These are phyloP conservation scores for Agrocybe chaxingu DNA, from an alignment of 768 basidiomycete genomes.

Conservation along the genomic window DNA sequence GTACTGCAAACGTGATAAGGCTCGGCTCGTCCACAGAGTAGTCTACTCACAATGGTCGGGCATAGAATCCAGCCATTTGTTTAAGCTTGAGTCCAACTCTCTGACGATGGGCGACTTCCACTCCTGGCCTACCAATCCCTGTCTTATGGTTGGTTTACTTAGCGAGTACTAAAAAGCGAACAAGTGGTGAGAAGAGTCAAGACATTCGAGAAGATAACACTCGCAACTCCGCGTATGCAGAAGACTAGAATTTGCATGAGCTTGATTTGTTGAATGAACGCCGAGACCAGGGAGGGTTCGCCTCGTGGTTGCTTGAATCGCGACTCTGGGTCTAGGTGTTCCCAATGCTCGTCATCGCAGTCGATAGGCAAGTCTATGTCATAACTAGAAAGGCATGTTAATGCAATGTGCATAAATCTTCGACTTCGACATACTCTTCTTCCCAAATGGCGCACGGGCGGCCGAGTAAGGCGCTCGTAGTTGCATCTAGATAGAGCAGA, in stretches of 20 bases:
- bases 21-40: too few relatives aligned
- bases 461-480: constrained; percentile 51
- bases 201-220: constrained; percentile 13
- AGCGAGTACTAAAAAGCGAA: neutral
- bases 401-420: neutral
- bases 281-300: constrained; percentile 47
- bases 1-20: too few relatives aligned
- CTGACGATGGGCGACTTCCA: neutral
- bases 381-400: constrained; percentile 37
- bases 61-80: too few relatives aligned
- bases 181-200: neutral
- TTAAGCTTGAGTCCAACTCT: constrained; percentile 12
- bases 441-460: constrained; percentile 74
- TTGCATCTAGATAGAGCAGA: constrained; percentile 46
- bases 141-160: neutral
- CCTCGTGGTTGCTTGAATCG: constrained; percentile 62
- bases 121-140: neutral
- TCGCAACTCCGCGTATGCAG: constrained; percentile 55
- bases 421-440: constrained; percentile 52
- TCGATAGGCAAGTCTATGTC: constrained; percentile 59
- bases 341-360: constrained; percentile 69
- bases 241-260: constrained; percentile 61
- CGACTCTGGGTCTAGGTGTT: constrained; percentile 42
- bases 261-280: constrained; percentile 51
- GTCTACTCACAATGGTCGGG: too few relatives aligned